Evolutionary conservation across 2,329 filamentous ascomycete species (phyloP).

Genomic region (Neoscytalidium dimidiatum): DNA sequence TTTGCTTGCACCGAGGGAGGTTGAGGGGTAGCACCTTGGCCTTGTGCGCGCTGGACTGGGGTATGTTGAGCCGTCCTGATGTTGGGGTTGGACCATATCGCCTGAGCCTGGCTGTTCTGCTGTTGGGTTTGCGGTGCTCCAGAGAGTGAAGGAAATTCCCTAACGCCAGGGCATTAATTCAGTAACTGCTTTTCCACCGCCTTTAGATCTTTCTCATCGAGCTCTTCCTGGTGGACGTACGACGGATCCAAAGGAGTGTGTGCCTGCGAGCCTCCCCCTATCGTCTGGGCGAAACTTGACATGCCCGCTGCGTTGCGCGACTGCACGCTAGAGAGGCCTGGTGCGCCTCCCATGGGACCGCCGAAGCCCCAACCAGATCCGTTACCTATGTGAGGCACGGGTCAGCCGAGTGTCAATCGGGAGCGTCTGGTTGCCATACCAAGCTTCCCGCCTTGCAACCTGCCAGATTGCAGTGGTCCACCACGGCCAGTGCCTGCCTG

Average conservation of each 20-base stretch:
- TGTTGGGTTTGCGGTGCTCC: slow-evolving; percentile 58
- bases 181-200: background rate
- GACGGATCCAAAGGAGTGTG: slow-evolving; percentile 58
- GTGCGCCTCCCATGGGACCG: slow-evolving; percentile 54
- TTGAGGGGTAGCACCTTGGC: slow-evolving; percentile 28
- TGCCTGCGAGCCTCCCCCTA: slow-evolving; percentile 53
- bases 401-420: background rate
- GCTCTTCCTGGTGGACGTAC: slow-evolving; percentile 46
- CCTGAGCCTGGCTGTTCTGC: slow-evolving; percentile 52
- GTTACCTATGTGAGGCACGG: slow-evolving; percentile 43
- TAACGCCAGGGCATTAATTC: slow-evolving; percentile 29
- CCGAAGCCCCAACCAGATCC: slow-evolving; percentile 61
- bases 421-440: slow-evolving; percentile 35
- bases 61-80: slow-evolving; percentile 56
- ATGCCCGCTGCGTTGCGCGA: slow-evolving; percentile 52
- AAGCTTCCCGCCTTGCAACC: slow-evolving; percentile 57
- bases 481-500: slow-evolving; percentile 51
- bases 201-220: background rate
- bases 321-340: slow-evolving; percentile 53
- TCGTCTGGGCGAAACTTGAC: slow-evolving; percentile 59
- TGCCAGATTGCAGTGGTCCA: slow-evolving; percentile 49
- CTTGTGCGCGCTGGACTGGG: slow-evolving; percentile 55
- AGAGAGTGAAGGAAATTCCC: slow-evolving; percentile 65
- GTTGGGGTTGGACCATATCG: slow-evolving; percentile 60
- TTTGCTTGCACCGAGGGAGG: slow-evolving; percentile 30